Evolutionary conservation across 2,329 filamentous ascomycete species (phyloP), one percentile per base, ranked within the genome.

Genomic region (Alternaria panax): DNA sequence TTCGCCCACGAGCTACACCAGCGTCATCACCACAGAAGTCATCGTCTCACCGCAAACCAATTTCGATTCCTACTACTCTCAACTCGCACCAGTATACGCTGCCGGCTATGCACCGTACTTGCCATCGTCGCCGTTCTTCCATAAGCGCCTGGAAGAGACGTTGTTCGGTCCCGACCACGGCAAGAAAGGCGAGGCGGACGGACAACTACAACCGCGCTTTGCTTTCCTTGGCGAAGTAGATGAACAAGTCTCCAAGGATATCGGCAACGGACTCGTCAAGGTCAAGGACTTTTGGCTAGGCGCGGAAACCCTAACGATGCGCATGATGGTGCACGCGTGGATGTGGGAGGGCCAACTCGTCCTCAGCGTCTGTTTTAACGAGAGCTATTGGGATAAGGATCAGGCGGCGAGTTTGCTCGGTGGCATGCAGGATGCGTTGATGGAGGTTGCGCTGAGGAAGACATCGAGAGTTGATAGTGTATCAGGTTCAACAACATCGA

Each of bases 241-340:
- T 38, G 62, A 68, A 18, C 63, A 70, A 43, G 53, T 71, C 7
- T 22, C 34, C 16, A 68, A 64, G 40, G 36, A 63, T 12, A 47
- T 68, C 45, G 55, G 51, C 18, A 34, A 61, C 7, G 67, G 65
- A 2, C 54, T 66, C 1, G 67, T 71, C 6, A 41, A 57, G 14
- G 65, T 71, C 9, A 63, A 55, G 9, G 66, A 68, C 32, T 71
- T 71, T 18, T 71, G 68, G 68, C 42, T 71, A 16, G 68, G 68
- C 7, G 64, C 59, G 1, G 68, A 71, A 50, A 68, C 63, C 5
- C 53, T 71, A 41, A 67, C 65, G n/a, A 65, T 63, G 62, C 54
- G 67, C 16, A 69, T 62, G 59, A 70, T 71, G 65, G 68, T 71
- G 32, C 68, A 71, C 45, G 60, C 61, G 1, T 71, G 68, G 68